Evolutionary conservation across 2,329 filamentous ascomycete species (phyloP).

Genomic region (Stagonosporopsis cucurbitacearum): DNA sequence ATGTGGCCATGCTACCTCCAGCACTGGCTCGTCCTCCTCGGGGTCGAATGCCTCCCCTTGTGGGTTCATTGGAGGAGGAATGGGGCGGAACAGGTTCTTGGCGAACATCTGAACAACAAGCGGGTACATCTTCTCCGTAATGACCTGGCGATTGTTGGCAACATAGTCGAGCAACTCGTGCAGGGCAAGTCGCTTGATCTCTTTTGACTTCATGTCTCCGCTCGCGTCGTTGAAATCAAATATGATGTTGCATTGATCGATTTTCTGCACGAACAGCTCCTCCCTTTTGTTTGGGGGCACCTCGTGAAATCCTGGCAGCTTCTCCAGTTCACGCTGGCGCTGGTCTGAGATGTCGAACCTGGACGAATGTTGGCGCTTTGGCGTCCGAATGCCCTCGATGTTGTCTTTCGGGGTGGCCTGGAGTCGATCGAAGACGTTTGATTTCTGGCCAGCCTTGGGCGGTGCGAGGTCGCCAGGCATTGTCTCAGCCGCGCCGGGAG

Average conservation of each 20-base stretch:
- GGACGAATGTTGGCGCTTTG: slow-evolving; percentile 95
- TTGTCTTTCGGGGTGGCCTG: slow-evolving; percentile 96
- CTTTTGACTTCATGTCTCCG: slow-evolving; percentile 99
- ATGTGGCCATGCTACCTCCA: slow-evolving; percentile 98
- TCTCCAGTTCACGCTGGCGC: slow-evolving; percentile 86
- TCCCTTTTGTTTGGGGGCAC: slow-evolving; percentile 93
- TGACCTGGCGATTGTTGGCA: slow-evolving; percentile 97
- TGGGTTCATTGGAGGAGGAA: slow-evolving; percentile 95
- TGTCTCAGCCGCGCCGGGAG: slow-evolving; percentile 91
- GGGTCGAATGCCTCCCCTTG: slow-evolving; percentile 98
- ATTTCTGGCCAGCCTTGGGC: slow-evolving; percentile 90
- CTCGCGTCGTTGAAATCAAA: slow-evolving; percentile 99
- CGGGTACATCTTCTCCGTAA: slow-evolving; percentile 98
- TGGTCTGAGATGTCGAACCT: slow-evolving; percentile 98
- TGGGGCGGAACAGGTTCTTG: slow-evolving; percentile 97
- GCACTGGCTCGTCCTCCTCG: slow-evolving; percentile 95
- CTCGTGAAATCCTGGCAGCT: slow-evolving; percentile 96
- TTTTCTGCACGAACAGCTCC: slow-evolving; percentile 99
- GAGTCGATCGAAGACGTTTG: slow-evolving; percentile 83
- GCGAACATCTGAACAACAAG: slow-evolving; percentile 99
- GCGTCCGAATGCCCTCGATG: slow-evolving; percentile 91
- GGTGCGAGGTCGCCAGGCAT: slow-evolving; percentile 98
- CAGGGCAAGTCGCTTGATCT: slow-evolving; percentile 95
- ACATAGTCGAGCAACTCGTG: slow-evolving; percentile 98
- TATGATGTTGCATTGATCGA: slow-evolving; percentile 99